Evolutionary conservation across 768 basidiomycete species (phyloP).

Genomic region (Nidularia pulvinata): DNA sequence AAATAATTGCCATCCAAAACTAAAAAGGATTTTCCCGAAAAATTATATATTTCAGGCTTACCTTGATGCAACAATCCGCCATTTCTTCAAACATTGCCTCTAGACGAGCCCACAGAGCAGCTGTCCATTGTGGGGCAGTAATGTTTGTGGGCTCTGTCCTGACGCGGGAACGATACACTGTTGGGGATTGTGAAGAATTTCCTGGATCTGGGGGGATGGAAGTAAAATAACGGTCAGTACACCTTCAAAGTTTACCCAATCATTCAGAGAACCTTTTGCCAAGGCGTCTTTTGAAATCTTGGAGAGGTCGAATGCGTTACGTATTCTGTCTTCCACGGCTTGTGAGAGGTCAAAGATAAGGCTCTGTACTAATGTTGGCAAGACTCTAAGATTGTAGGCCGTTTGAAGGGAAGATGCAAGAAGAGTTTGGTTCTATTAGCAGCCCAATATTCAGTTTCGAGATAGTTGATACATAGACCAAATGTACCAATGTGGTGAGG

Average conservation of each 20-base stretch:
- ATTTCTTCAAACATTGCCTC: slow-evolving; percentile 88
- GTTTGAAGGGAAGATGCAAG: slow-evolving; percentile 95
- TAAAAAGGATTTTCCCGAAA: not conserved
- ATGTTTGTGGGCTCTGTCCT: slow-evolving; percentile 89
- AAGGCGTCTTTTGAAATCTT: slow-evolving; percentile 85
- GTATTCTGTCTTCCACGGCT: slow-evolving; percentile 81
- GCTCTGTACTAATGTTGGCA: slow-evolving; percentile 81
- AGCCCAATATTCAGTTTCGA: not conserved
- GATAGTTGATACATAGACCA: slow-evolving; percentile 1
- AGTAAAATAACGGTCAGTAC: not conserved
- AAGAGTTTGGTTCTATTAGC: slow-evolving; percentile 78
- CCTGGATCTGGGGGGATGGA: slow-evolving; percentile 9
- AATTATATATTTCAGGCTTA: slow-evolving; percentile 8
- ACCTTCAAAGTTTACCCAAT: slow-evolving; percentile 9
- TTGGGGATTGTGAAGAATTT: slow-evolving; percentile 30
- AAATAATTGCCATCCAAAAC: not conserved
- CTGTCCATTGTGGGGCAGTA: slow-evolving; percentile 85
- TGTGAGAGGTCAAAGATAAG: slow-evolving; percentile 81
- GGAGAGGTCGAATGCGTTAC: slow-evolving; percentile 81
- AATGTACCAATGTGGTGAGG: slow-evolving; percentile 69
- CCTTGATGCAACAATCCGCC: slow-evolving; percentile 91
- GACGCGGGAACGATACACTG: slow-evolving; percentile 82
- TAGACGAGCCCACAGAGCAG: slow-evolving; percentile 79
- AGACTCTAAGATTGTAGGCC: slow-evolving; percentile 86
- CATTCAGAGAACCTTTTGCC: slow-evolving; percentile 59